Conservation (phyloP, 768 basidiomycete species). For the Hypholoma fasciculare region DNA sequence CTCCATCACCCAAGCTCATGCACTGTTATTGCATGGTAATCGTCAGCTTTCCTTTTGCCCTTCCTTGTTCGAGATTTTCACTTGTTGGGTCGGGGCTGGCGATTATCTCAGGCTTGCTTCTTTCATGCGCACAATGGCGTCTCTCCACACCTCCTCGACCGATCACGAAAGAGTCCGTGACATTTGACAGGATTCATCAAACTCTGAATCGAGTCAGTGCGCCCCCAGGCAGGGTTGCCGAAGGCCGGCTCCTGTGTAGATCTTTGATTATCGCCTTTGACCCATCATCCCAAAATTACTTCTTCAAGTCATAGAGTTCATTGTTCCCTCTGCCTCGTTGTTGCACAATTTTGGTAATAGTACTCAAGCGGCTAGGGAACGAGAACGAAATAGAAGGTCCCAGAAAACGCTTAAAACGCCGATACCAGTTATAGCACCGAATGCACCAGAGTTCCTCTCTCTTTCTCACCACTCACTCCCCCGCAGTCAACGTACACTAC, state of each 20-base stretch:
- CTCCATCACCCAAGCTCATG: too few relatives aligned
- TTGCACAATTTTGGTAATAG: background rate
- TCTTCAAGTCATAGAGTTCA: background rate
- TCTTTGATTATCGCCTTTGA: constrained; percentile 2
- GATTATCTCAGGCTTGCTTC: too few relatives aligned
- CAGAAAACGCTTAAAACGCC: background rate
- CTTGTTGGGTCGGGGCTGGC: too few relatives aligned
- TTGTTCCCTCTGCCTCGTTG: background rate
- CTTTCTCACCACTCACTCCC: background rate
- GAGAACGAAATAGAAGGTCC: background rate
- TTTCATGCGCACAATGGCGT: too few relatives aligned
- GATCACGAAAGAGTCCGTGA: background rate
- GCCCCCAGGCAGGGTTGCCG: background rate
- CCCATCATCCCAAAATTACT: constrained; percentile 1
- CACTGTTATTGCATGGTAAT: too few relatives aligned
- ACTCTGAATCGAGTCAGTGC: background rate
- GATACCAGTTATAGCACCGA: background rate
- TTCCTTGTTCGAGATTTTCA: too few relatives aligned
- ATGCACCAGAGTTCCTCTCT: background rate
- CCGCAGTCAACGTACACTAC: background rate
- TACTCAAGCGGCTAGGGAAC: background rate
- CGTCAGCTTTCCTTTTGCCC: too few relatives aligned
- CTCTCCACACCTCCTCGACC: too few relatives aligned
- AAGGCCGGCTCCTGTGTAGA: background rate
- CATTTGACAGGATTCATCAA: background rate